phyloP scores from a whole-genome alignment of 78 protist species.

The Guillardia theta region DNA sequence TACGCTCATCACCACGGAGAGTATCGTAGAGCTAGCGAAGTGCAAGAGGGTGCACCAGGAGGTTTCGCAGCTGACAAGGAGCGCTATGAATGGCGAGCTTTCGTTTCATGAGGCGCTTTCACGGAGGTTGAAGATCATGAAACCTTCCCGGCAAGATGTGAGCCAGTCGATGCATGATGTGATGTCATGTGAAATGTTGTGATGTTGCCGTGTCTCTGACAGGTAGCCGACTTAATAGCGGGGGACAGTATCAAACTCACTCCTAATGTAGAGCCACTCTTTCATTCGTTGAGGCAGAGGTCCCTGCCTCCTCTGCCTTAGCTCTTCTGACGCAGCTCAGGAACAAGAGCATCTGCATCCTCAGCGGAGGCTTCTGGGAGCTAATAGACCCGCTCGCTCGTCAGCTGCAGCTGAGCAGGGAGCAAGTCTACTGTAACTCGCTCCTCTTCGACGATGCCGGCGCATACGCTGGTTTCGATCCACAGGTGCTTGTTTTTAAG shows the following conservation, averaged over 20 bases:
- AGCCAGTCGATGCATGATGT: no score
- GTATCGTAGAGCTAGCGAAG: slow-evolving; percentile 60
- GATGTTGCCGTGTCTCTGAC: no score
- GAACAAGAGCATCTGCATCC: no score
- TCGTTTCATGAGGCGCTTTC: slow-evolving; percentile 51
- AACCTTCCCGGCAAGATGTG: neutral
- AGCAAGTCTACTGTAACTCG: slow-evolving; percentile 51
- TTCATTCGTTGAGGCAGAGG: no score
- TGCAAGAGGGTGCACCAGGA: slow-evolving; percentile 5
- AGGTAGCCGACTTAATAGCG: no score
- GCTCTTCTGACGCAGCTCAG: no score
- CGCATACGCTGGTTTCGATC: slow-evolving; percentile 39
- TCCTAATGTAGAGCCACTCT: no score
- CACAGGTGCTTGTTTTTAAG: neutral
- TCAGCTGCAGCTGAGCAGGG: slow-evolving; percentile 7
- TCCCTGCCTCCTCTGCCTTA: no score
- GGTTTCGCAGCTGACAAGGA: slow-evolving; percentile 51
- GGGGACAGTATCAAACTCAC: no score
- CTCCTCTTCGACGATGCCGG: slow-evolving; percentile 48
- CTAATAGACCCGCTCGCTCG: slow-evolving; percentile 57
- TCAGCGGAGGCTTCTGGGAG: slow-evolving; percentile 58
- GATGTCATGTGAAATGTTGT: no score
- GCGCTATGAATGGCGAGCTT: slow-evolving; percentile 58
- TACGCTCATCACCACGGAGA: slow-evolving; percentile 52
- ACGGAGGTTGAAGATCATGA: slow-evolving; percentile 56